phyloP scores from a whole-genome alignment of 495 filamentous ascomycete genomes.

The Penicillium egyptiacum region DNA sequence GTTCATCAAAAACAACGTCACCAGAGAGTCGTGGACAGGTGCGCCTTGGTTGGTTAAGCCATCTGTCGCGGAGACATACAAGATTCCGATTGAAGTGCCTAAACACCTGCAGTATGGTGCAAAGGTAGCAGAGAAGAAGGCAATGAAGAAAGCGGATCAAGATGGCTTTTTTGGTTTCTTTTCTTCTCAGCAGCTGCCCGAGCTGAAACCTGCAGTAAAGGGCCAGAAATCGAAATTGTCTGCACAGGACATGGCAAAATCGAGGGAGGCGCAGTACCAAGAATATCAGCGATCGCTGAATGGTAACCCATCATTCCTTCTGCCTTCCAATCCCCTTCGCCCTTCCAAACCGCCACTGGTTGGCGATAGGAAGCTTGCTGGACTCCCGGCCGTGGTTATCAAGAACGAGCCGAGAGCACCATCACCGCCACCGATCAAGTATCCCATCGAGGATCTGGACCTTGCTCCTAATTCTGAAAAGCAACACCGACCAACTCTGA shows the following conservation, averaged over 20 bases:
- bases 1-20: constrained; percentile 93
- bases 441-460: constrained; percentile 93
- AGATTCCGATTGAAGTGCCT: constrained; percentile 81
- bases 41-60: constrained; percentile 95
- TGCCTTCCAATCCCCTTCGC: constrained; percentile 33
- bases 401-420: constrained; percentile 52
- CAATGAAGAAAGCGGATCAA: constrained; percentile 65
- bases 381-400: constrained; percentile 32
- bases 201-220: constrained; percentile 79
- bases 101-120: constrained; percentile 76
- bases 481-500: constrained; percentile 67
- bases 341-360: constrained; percentile 42
- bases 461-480: constrained; percentile 61
- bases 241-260: constrained; percentile 45
- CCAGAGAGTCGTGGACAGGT: constrained; percentile 86
- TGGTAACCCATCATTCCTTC: constrained; percentile 49
- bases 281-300: constrained; percentile 55
- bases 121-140: constrained; percentile 76
- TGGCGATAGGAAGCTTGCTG: constrained; percentile 36
- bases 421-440: constrained; percentile 79
- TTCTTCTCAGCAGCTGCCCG: constrained; percentile 61
- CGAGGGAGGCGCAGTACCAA: constrained; percentile 49
- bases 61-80: constrained; percentile 76
- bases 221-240: constrained; percentile 65
- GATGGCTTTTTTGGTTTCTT: constrained; percentile 56